phyloP scores from a whole-genome alignment of 169 alveolate genomes.

The Amoebophrya sp. region DNA sequence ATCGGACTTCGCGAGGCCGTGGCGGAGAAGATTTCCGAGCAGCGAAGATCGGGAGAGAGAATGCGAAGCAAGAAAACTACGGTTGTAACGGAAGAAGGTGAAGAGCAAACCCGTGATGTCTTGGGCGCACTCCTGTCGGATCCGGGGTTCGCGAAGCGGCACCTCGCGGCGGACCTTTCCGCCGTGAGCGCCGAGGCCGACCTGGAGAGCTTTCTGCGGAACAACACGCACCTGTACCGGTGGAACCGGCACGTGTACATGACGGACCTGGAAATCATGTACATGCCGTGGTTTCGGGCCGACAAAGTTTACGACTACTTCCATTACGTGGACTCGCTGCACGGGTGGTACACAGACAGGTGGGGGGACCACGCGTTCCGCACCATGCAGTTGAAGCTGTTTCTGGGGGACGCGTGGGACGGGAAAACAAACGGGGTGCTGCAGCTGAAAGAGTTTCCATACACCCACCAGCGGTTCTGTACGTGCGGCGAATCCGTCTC shows the following conservation, averaged over 20 bases:
- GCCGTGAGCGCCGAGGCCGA: background rate
- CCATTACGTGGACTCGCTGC: background rate
- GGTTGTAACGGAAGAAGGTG: background rate
- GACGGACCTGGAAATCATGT: background rate
- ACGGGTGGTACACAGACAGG: background rate
- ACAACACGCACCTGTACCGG: background rate
- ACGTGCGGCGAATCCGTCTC: background rate
- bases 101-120: background rate
- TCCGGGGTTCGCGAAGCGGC: background rate
- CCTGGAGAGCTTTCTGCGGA: background rate
- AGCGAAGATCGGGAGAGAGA: background rate
- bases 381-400: background rate
- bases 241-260: background rate
- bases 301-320: background rate
- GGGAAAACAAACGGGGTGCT: background rate
- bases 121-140: background rate
- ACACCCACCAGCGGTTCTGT: background rate
- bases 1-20: too few species aligned
- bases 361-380: conserved; percentile 3
- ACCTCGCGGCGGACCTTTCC: background rate
- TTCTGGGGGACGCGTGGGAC: background rate
- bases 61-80: background rate
- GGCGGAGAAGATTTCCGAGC: too few species aligned
- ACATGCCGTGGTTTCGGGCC: background rate
- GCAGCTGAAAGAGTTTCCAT: background rate